These are phyloP conservation scores for Cyberlindnera lachancei DNA, from an alignment of 805 yeast species.

Conservation along the genomic window DNA sequence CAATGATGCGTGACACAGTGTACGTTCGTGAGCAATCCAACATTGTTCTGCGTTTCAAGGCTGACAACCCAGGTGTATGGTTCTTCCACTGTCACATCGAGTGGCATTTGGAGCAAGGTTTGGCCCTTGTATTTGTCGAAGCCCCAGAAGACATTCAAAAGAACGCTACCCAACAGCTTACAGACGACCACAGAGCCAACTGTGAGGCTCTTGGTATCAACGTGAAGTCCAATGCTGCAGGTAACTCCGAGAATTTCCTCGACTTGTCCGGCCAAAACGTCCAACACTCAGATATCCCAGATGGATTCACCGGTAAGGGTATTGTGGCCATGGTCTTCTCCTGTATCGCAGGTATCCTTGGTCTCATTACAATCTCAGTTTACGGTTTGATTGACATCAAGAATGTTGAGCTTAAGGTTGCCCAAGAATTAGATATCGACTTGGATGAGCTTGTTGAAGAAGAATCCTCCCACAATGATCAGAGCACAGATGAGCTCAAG, in stretches of 20 bases:
- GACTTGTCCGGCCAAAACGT: constrained; percentile 71
- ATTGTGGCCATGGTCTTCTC: constrained; percentile 91
- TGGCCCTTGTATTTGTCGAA: constrained; percentile 74
- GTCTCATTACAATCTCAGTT: constrained; percentile 65
- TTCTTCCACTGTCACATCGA: constrained; percentile 98
- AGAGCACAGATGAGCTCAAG: constrained; percentile 1
- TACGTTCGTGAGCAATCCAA: constrained; percentile 79
- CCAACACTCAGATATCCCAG: constrained; percentile 62
- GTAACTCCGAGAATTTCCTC: constrained; percentile 48
- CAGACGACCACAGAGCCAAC: constrained; percentile 50
- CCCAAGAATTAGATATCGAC: constrained; percentile 16
- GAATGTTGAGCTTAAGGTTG: constrained; percentile 56
- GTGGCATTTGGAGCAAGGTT: constrained; percentile 96
- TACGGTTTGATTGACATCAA: constrained; percentile 85
- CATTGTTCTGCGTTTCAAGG: constrained; percentile 78
- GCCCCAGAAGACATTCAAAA: constrained; percentile 68
- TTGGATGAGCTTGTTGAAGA: constrained; percentile 7
- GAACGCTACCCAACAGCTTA: constrained; percentile 44
- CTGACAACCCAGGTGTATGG: constrained; percentile 98
- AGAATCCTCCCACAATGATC: constrained; percentile 2
- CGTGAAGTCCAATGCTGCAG: constrained; percentile 83
- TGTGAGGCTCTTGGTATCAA: constrained; percentile 54
- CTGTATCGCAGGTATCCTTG: constrained; percentile 75
- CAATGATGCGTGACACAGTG: constrained; percentile 78
- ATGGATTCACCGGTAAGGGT: constrained; percentile 93